These are phyloP conservation scores for Apiotrichum gracile DNA, from an alignment of 1,284 basidiomycete species.

Conservation along the genomic window DNA sequence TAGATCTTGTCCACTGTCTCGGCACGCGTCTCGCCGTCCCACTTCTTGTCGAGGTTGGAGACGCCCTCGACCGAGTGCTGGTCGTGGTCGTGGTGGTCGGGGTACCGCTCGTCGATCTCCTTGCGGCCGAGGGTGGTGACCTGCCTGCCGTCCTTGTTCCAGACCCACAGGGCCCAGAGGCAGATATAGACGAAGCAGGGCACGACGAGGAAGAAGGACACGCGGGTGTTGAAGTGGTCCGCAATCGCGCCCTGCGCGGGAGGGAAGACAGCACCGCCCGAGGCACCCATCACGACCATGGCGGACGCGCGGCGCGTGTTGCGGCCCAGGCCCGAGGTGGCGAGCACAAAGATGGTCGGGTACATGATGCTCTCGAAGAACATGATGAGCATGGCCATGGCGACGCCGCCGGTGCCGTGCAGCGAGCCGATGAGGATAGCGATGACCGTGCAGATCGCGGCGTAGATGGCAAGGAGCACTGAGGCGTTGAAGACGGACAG, in stretches of 20 bases:
- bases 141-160: conserved; percentile 41
- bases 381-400: conserved; percentile 62
- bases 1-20: no score
- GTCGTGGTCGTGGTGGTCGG: no score
- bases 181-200: conserved; percentile 46
- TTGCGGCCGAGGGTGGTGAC: not conserved
- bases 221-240: conserved; percentile 48
- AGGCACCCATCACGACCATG: conserved; percentile 61
- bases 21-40: no score
- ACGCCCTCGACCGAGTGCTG: no score
- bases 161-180: conserved; percentile 39
- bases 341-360: conserved; percentile 54
- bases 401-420: conserved; percentile 56
- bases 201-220: conserved; percentile 43
- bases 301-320: conserved; percentile 66
- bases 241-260: conserved; percentile 64
- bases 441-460: conserved; percentile 54
- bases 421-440: conserved; percentile 55
- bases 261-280: conserved; percentile 70
- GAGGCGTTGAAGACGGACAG: conserved; percentile 61
- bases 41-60: no score
- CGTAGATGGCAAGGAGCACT: conserved; percentile 57
- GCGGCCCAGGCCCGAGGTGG: conserved; percentile 62
- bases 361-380: conserved; percentile 68
- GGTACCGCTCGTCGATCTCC: no score